Evolutionary conservation across 2,329 filamentous ascomycete species (phyloP), one percentile per base, ranked within the genome.

Genomic region (Pseudocercospora fuligena): DNA sequence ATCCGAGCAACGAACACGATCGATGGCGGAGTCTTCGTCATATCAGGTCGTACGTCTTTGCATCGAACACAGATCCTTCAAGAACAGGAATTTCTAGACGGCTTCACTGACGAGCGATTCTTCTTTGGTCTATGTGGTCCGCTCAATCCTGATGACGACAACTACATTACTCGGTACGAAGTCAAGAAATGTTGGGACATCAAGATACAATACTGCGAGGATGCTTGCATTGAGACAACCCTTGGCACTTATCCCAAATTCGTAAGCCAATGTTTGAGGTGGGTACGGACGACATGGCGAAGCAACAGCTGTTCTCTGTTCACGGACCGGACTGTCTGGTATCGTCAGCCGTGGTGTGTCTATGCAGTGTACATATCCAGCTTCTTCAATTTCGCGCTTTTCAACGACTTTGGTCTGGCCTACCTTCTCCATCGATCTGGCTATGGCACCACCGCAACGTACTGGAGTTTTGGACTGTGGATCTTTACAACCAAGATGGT

Each of bases 11-110:
- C 74, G 0, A 76, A 74, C 23, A 66, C 72, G 2, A 74, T 77
- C 1, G 77, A 78, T 57, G 76, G 75, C 0, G 76, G 77, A 9
- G 71, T 77, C 0, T 78, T 76, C 58, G 73, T 73, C 29, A 63
- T 78, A 3, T 78, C 77, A 0, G 77, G 75, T 14, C 74, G 77
- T 6, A 76, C 76, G 0, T 68, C 69, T 7, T 60, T 75, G 3
- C 69, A 77, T 47, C 70, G 75, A 3, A 69, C 73, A 0, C 5
- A 7, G 0, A 76, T 79, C 29, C 65, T 79, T 1, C 51, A 72
- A 8, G 65, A 73, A 6, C 1, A 49, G 0, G 58, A 53, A 0
- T 79, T 79, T 56, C 43, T 68, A 5, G 8, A 67, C 4, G 67
- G 58, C 0, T 64, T 64, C 46, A 60, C 5, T 9, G 27, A 64